Base-by-base conservation (phyloP, 331 rosid species). In the Rhamnella rubrinervis region DNA sequence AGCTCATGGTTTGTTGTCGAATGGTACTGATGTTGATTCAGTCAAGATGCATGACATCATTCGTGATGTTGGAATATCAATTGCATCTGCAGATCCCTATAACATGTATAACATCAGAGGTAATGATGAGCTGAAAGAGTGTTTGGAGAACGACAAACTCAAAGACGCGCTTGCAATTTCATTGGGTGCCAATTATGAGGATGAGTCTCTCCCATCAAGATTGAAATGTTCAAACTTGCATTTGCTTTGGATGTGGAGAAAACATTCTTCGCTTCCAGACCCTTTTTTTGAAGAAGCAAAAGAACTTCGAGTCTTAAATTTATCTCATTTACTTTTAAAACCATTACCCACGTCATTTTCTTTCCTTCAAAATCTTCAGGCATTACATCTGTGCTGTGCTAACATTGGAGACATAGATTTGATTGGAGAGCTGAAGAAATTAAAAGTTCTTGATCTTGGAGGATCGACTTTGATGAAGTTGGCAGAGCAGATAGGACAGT, bases 1-100 rank as follows among this genome's bases (percentile, higher is more conserved):
- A 21, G 65, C 71, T 38, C 77, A 64, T 25, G 58, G 84, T 44
- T 67, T 86, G 58, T 50, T 83, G 72, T 8, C 63, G 18, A 55
- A 81, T 14, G 60, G 78, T 53, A 16, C 19, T 28, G 62, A 70
- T 9, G 19, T 5, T 44, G 82, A 67, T 16, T 26, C 17, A 5
- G 75, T 83, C 50, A 65, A 58, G 18, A 86, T 86, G 91, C 86
- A 78, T 58, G 85, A 81, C 12, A 68, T 86, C 25, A 73, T 83
- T 8, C 81, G 82, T 8, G 78, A 78, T 58, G 74, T 73, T 0
- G 85, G 81, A 9, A 66, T 78, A 17, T 74, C 72, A 49, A 78
- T 81, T 76, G 76, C 88, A 37, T 62, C 47, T 7, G 1, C 49
- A 14, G 3, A 44, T 9, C 15, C 11, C 4, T 11, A 9, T 14